Percentiles rank a stretch among this genome's conserved stretches.
Conservation (phyloP, 192 early-diverging fungal genomes). For the Podila verticillata region DNA sequence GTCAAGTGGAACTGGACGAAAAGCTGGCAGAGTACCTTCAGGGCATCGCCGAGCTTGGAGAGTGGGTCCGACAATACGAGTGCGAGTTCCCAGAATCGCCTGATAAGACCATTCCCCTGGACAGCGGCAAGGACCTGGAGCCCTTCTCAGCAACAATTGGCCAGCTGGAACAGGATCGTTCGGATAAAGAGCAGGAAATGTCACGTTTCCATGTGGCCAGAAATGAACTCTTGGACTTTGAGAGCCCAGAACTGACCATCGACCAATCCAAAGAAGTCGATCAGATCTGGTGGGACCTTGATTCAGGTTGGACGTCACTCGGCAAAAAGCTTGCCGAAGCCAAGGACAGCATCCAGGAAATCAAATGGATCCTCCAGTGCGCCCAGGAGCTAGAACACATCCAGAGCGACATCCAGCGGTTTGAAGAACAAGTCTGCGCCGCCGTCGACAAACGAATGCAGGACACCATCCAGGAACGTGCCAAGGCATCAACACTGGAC, state of each 20-base stretch:
- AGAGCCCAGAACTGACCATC: constrained; percentile 25
- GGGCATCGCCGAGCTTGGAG: not conserved
- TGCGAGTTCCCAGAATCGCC: constrained; percentile 33
- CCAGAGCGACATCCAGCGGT: constrained; percentile 29
- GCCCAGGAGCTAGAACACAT: constrained; percentile 38
- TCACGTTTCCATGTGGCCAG: constrained; percentile 17
- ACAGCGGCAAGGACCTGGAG: constrained; percentile 25
- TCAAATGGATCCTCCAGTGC: constrained; percentile 46
- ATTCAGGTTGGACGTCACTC: constrained; percentile 14
- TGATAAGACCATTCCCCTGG: constrained; percentile 15
- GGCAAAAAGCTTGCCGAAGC: constrained; percentile 15
- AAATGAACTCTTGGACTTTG: constrained; percentile 39
- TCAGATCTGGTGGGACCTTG: constrained; percentile 26
- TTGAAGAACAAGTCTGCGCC: constrained; percentile 29
- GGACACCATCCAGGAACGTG: constrained; percentile 22
- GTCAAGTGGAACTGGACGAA: constrained; percentile 27
- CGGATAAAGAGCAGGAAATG: constrained; percentile 11
- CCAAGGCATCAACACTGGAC: constrained; percentile 18
- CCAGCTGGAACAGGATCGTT: constrained; percentile 7
- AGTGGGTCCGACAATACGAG: constrained; percentile 20
- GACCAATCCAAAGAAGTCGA: constrained; percentile 34
- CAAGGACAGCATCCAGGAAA: constrained; percentile 27
- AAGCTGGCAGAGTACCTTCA: constrained; percentile 17
- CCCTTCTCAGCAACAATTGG: constrained; percentile 21
- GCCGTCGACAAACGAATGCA: constrained; percentile 29